These are phyloP conservation scores for Wickerhamomyces alni DNA, from an alignment of 805 yeast species.

Conservation along the genomic window DNA sequence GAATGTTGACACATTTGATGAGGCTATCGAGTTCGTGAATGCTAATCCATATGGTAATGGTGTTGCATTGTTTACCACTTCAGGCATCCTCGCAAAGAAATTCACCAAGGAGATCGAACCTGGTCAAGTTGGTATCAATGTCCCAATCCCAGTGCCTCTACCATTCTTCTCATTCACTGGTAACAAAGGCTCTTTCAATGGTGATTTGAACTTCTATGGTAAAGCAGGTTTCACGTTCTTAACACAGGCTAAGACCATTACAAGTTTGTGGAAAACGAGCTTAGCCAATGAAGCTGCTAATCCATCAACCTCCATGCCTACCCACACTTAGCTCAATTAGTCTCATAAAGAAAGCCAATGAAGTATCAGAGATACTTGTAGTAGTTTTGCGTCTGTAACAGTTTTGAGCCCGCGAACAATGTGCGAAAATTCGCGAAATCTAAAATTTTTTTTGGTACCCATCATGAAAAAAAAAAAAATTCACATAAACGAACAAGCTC, in stretches of 20 bases:
- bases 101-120: constrained; percentile 63
- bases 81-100: constrained; percentile 65
- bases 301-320: constrained; percentile 66
- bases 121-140: constrained; percentile 75
- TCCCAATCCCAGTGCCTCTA: constrained; percentile 76
- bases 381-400: too few relatives aligned
- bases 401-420: not conserved
- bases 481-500: not conserved
- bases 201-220: constrained; percentile 76
- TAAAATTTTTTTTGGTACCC: not conserved
- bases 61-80: constrained; percentile 59
- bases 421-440: not conserved
- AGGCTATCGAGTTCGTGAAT: constrained; percentile 62
- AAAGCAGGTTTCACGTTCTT: constrained; percentile 67
- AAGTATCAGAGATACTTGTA: too few relatives aligned
- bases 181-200: constrained; percentile 66
- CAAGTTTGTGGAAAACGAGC: constrained; percentile 58
- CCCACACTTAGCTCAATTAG: constrained; percentile 35
- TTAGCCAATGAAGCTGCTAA: constrained; percentile 39
- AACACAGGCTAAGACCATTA: constrained; percentile 72
- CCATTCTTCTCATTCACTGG: constrained; percentile 83
- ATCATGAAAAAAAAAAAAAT: not conserved
- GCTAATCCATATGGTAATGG: constrained; percentile 66
- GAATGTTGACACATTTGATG: constrained; percentile 61
- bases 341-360: too few relatives aligned